Percentiles rank a stretch among this genome's conserved stretches.
These are phyloP conservation scores for Fusarium denticulatum DNA, from an alignment of 2,329 filamentous ascomycete genomes.

Conservation along the genomic window DNA sequence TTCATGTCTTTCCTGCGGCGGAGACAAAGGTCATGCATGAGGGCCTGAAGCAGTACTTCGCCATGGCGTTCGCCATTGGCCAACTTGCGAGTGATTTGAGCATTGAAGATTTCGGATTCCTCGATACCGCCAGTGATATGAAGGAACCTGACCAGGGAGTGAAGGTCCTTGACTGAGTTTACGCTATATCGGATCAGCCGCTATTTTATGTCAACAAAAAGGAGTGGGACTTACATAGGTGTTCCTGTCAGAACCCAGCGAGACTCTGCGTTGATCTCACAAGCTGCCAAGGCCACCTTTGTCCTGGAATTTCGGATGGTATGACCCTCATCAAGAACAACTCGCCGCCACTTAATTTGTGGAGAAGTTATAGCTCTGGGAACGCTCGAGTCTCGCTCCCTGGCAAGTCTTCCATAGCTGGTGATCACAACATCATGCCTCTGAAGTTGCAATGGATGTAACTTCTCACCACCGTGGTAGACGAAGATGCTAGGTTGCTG, in stretches of 20 bases:
- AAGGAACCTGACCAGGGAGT: conserved; percentile 82
- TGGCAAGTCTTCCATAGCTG: conserved; percentile 80
- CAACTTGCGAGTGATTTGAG: conserved; percentile 69
- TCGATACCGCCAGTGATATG: conserved; percentile 80
- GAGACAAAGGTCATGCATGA: conserved; percentile 84
- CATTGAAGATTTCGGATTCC: conserved; percentile 77
- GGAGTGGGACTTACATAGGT: conserved; percentile 69
- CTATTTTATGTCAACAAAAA: background rate
- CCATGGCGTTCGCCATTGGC: conserved; percentile 65
- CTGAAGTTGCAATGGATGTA: conserved; percentile 65
- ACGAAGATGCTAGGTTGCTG: conserved; percentile 72
- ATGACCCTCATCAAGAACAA: conserved; percentile 87
- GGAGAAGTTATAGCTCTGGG: conserved; percentile 52
- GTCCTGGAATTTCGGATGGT: conserved; percentile 81
- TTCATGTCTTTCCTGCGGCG: conserved; percentile 88
- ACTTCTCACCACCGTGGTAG: conserved; percentile 75
- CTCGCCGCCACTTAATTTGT: conserved; percentile 74
- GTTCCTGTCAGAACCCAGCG: conserved; percentile 85
- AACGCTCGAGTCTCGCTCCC: conserved; percentile 65
- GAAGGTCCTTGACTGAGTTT: conserved; percentile 83
- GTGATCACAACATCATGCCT: conserved; percentile 83
- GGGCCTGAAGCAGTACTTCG: conserved; percentile 73
- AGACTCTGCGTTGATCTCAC: conserved; percentile 72
- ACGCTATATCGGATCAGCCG: conserved; percentile 58
- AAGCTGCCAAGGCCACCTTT: conserved; percentile 76